phyloP scores from a whole-genome alignment of 1,284 basidiomycete genomes.

The Meripilus lineatus region DNA sequence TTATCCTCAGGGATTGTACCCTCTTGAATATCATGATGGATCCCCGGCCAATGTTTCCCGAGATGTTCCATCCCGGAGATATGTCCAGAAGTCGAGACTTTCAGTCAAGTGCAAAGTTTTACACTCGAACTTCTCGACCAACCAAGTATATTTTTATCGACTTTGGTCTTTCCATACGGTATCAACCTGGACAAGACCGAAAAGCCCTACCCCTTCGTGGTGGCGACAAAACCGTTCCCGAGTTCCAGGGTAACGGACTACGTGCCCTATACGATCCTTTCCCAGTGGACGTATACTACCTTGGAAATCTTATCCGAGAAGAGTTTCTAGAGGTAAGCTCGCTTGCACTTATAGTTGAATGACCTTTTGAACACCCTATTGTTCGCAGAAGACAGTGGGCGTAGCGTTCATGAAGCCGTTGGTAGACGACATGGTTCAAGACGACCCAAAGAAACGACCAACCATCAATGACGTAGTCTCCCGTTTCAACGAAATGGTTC shows the following conservation, averaged over 20 bases:
- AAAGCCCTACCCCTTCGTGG: slow-evolving; percentile 16
- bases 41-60: slow-evolving; percentile 10
- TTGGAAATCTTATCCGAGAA: slow-evolving; percentile 21
- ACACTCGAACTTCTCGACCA: slow-evolving; percentile 19
- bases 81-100: slow-evolving; percentile 9
- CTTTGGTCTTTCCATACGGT: slow-evolving; percentile 29
- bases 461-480: slow-evolving; percentile 11
- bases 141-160: slow-evolving; percentile 30
- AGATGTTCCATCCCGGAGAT: slow-evolving; percentile 20
- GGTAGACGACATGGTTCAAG: slow-evolving; percentile 8
- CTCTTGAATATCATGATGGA: slow-evolving; percentile 19
- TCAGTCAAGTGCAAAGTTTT: slow-evolving; percentile 12
- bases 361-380: not conserved
- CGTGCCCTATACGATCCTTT: no score
- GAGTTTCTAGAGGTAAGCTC: slow-evolving; percentile 20
- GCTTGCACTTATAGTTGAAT: not conserved
- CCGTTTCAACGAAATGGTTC: no score
- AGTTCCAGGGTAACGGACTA: slow-evolving; percentile 24
- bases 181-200: slow-evolving; percentile 3
- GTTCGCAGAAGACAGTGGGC: not conserved
- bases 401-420: slow-evolving; percentile 10
- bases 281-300: slow-evolving; percentile 25
- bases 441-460: slow-evolving; percentile 8
- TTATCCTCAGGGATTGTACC: slow-evolving; percentile 8
- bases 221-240: slow-evolving; percentile 22